Conservation (phyloP, 78 protist species). For the Speleostelium caveatum region DNA sequence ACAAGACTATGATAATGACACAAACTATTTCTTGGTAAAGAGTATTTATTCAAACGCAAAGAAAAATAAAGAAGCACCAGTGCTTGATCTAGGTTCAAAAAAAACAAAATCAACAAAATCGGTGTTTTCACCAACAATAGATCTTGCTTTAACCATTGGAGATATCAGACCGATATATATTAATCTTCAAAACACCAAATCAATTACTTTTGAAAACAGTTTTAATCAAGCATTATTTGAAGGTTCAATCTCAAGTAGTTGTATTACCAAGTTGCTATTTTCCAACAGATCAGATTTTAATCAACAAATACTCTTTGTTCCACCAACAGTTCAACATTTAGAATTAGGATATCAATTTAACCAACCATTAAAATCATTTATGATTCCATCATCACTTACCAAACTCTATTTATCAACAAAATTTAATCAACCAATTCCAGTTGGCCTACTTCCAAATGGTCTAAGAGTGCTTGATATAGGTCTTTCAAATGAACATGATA, state of each 20-base stretch:
- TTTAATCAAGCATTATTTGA: background rate
- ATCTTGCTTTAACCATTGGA: background rate
- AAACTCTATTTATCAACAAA: background rate
- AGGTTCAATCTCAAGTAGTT: background rate
- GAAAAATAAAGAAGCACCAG: background rate
- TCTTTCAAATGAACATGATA: background rate
- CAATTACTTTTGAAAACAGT: background rate
- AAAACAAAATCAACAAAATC: background rate
- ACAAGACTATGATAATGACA: background rate
- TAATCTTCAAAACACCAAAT: background rate
- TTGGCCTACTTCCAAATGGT: background rate
- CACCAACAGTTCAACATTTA: background rate
- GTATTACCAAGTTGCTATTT: background rate
- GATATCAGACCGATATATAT: background rate
- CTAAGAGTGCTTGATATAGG: background rate
- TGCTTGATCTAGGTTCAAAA: background rate
- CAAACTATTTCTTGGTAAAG: background rate
- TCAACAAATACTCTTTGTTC: background rate
- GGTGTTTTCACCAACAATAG: background rate
- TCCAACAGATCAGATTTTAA: background rate
- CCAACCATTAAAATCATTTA: background rate
- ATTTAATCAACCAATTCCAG: constrained; percentile 1
- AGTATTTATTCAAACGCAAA: background rate
- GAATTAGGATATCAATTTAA: constrained; percentile 6
- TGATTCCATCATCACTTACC: background rate